Percentiles rank a stretch among this genome's conserved stretches.
These are phyloP conservation scores for Lathyrus oleraceus DNA, from an alignment of 306 rosid genomes.

Conservation along the genomic window DNA sequence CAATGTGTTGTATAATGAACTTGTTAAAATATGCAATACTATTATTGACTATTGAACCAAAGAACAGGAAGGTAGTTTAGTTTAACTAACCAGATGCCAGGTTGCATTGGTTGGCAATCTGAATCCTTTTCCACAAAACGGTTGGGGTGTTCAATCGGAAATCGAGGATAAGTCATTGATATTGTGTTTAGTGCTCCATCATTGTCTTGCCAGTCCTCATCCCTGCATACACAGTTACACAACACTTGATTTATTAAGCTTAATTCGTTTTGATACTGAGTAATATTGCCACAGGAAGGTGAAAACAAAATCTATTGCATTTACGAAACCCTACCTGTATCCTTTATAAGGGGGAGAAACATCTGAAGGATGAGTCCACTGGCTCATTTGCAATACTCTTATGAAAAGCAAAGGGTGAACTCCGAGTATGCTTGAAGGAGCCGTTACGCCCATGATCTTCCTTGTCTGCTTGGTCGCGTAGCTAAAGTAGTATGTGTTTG, in stretches of 20 bases:
- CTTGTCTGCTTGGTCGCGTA: conserved; percentile 88
- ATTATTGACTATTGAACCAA: background rate
- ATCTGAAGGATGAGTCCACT: conserved; percentile 88
- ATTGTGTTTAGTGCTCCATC: conserved; percentile 96
- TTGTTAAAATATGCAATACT: background rate
- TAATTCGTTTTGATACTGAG: background rate
- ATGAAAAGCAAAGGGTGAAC: conserved; percentile 84
- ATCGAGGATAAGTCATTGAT: conserved; percentile 90
- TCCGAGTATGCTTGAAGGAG: conserved; percentile 77
- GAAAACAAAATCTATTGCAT: conserved; percentile 20
- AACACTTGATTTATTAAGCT: conserved; percentile 9
- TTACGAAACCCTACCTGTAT: conserved; percentile 60
- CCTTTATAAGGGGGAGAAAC: conserved; percentile 87
- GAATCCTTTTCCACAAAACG: conserved; percentile 69
- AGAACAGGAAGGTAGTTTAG: background rate
- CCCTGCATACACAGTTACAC: conserved; percentile 56
- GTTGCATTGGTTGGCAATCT: conserved; percentile 74
- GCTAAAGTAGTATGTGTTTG: conserved; percentile 88
- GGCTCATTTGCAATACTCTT: conserved; percentile 92
- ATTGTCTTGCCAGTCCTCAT: conserved; percentile 96
- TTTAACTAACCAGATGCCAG: conserved; percentile 67
- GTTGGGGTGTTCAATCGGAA: conserved; percentile 83
- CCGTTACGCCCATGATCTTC: conserved; percentile 71
- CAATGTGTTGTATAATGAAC: background rate
- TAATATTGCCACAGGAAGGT: background rate